These are phyloP conservation scores for Benincasa hispida DNA, from an alignment of 306 rosid genomes.

Conservation along the genomic window DNA sequence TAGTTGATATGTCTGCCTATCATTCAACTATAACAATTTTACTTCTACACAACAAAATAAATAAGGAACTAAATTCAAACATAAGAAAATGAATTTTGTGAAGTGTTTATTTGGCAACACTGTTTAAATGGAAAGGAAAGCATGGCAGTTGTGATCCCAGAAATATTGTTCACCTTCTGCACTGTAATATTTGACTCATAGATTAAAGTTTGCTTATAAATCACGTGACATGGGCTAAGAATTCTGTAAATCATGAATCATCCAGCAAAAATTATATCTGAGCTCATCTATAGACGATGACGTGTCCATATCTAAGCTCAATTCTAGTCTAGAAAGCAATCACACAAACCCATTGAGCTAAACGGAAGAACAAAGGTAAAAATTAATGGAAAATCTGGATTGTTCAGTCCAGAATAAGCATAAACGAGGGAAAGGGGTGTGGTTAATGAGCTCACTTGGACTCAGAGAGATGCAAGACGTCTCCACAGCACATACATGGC, in stretches of 20 bases:
- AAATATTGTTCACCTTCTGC: neutral
- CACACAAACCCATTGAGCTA: neutral
- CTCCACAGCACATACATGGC: constrained; percentile 98
- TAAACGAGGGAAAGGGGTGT: neutral
- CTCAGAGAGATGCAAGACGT: constrained; percentile 78
- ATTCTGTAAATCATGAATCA: neutral
- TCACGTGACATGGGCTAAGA: neutral
- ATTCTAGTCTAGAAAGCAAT: neutral
- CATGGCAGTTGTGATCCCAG: neutral
- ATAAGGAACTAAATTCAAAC: neutral
- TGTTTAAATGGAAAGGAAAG: neutral
- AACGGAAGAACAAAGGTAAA: neutral
- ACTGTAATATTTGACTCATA: neutral
- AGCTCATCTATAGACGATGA: neutral
- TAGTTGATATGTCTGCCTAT: neutral
- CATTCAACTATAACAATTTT: neutral
- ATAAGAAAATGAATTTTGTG: neutral
- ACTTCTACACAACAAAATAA: neutral
- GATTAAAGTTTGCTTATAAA: neutral
- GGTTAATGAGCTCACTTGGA: constrained; percentile 61
- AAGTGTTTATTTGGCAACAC: neutral
- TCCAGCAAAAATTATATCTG: neutral
- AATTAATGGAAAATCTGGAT: neutral
- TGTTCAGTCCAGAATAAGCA: neutral
- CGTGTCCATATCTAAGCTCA: neutral